phyloP scores from a whole-genome alignment of 768 basidiomycete genomes.

The Boletus speciosus region DNA sequence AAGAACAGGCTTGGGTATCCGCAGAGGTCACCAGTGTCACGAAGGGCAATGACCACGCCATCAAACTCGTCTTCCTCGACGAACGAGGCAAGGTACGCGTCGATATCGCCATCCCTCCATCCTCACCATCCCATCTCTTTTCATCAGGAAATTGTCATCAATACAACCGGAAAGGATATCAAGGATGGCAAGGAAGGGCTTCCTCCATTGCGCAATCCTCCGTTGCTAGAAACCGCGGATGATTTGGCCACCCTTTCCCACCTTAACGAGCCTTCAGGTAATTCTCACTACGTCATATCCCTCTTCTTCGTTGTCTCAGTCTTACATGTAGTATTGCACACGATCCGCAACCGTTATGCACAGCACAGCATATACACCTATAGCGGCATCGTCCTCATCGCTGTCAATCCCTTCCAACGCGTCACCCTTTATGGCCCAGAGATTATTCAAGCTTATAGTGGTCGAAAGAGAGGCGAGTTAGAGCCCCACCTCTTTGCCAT shows the following conservation, averaged over 20 bases:
- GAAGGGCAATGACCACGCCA: slow-evolving; percentile 64
- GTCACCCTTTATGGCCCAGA: slow-evolving; percentile 96
- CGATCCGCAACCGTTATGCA: slow-evolving; percentile 94
- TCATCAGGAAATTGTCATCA: slow-evolving; percentile 69
- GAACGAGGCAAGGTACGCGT: slow-evolving; percentile 82
- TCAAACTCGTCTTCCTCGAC: slow-evolving; percentile 84
- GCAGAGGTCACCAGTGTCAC: slow-evolving; percentile 72
- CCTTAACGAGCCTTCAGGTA: slow-evolving; percentile 96
- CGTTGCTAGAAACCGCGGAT: slow-evolving; percentile 92
- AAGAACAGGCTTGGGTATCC: slow-evolving; percentile 91
- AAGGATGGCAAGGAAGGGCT: slow-evolving; percentile 75
- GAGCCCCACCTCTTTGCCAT: slow-evolving; percentile 99
- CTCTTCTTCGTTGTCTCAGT: not conserved
- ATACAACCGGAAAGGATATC: slow-evolving; percentile 77
- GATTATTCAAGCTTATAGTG: slow-evolving; percentile 95
- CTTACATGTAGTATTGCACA: slow-evolving; percentile 73
- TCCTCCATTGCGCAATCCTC: slow-evolving; percentile 95
- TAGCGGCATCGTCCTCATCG: slow-evolving; percentile 97
- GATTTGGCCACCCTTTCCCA: slow-evolving; percentile 97
- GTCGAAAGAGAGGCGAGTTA: slow-evolving; percentile 86
- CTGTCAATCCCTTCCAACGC: slow-evolving; percentile 97
- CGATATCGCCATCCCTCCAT: slow-evolving; percentile 8
- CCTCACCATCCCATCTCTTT: not conserved
- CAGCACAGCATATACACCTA: slow-evolving; percentile 99
- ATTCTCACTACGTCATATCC: slow-evolving; percentile 16